Conservation (phyloP, 495 filamentous ascomycete species). For the Aspergillus affinis region DNA sequence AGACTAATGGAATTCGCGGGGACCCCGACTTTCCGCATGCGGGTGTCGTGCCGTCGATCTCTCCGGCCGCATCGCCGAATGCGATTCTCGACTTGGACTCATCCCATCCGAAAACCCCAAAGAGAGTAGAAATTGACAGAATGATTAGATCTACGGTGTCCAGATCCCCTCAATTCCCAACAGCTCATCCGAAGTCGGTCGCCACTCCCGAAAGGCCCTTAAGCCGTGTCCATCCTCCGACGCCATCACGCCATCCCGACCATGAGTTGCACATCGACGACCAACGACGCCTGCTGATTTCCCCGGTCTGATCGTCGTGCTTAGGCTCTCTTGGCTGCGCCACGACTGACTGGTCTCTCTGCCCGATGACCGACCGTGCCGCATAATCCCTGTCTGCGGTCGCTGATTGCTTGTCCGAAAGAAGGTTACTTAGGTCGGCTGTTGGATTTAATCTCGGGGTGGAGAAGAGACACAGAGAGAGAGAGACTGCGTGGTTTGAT, state of each 20-base stretch:
- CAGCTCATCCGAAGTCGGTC: background rate
- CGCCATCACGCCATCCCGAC: constrained; percentile 10
- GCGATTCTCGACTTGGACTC: background rate
- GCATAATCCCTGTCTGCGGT: background rate
- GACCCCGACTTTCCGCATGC: background rate
- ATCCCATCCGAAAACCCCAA: background rate
- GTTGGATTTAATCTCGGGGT: background rate
- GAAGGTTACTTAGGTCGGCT: background rate
- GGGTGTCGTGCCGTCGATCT: background rate
- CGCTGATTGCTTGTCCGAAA: background rate
- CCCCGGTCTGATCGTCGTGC: background rate
- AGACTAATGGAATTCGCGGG: background rate
- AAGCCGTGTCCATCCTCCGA: background rate
- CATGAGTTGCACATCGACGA: constrained; percentile 6
- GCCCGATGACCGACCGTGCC: background rate
- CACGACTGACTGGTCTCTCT: background rate
- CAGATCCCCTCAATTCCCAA: background rate
- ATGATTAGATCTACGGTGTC: background rate
- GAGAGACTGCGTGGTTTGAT: background rate
- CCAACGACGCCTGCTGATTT: constrained; percentile 6
- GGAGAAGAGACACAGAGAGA: background rate
- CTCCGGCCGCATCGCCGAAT: background rate
- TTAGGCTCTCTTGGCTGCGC: background rate
- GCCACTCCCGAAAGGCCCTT: background rate
- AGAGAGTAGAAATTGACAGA: background rate